Percentiles rank a stretch among this genome's conserved stretches.
Conservation (phyloP, 345 rosid genomes). For the Crucihimalaya himalaica region DNA sequence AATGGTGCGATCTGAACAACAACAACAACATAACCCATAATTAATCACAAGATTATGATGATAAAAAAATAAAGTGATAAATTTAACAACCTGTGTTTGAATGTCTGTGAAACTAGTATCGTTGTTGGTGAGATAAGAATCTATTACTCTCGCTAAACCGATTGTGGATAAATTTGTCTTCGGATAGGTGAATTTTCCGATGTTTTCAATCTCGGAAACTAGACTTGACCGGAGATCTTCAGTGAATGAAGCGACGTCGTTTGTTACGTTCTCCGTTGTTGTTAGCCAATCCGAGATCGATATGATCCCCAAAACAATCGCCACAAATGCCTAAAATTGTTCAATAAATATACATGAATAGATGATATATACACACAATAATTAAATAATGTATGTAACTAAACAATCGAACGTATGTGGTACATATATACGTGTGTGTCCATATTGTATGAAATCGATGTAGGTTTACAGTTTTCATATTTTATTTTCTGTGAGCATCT, state of each 20-base stretch:
- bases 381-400: background rate
- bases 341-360: background rate
- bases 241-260: background rate
- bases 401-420: background rate
- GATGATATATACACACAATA: background rate
- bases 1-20: conserved; percentile 26
- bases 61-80: background rate
- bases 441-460: too few relatives aligned
- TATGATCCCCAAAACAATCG: conserved; percentile 15
- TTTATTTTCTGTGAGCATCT: too few relatives aligned
- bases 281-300: conserved; percentile 20
- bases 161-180: background rate
- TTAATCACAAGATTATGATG: background rate
- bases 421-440: background rate
- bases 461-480: too few relatives aligned
- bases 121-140: conserved; percentile 25
- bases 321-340: conserved; percentile 7
- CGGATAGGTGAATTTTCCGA: background rate
- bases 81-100: conserved; percentile 29
- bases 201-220: conserved; percentile 30
- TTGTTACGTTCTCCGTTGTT: conserved; percentile 11
- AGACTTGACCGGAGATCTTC: conserved; percentile 24
- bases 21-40: conserved; percentile 1
- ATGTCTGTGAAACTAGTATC: conserved; percentile 11
- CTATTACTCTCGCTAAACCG: conserved; percentile 32